These are phyloP conservation scores for Ogataea hybrid DNA, from an alignment of 1,139 yeast species.

Conservation along the genomic window DNA sequence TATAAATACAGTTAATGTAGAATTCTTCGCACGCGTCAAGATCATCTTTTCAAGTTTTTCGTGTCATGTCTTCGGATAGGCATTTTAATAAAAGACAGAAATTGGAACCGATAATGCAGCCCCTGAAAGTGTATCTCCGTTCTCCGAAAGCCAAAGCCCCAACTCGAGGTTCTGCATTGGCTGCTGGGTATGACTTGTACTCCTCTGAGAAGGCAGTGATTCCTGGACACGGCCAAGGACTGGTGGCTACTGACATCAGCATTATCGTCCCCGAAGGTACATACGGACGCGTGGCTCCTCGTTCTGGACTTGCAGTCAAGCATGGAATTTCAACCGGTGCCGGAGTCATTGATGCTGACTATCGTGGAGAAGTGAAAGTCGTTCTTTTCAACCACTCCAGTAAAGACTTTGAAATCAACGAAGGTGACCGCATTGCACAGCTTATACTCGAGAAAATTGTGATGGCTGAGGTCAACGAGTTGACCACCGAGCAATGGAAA, in stretches of 20 bases:
- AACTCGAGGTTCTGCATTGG: conserved; percentile 83
- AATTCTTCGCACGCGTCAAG: neutral
- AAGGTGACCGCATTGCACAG: conserved; percentile 76
- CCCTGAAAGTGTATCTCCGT: conserved; percentile 69
- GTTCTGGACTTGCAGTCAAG: conserved; percentile 94
- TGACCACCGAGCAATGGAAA: conserved; percentile 49
- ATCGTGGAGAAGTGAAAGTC: conserved; percentile 91
- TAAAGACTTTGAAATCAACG: conserved; percentile 43
- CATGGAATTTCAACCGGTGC: conserved; percentile 97
- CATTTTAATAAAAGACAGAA: conserved; percentile 16
- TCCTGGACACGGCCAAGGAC: conserved; percentile 83
- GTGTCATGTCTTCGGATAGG: conserved; percentile 16
- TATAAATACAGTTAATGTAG: too few relatives aligned
- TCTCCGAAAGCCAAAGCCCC: conserved; percentile 80
- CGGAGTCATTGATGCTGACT: conserved; percentile 96
- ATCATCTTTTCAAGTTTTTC: conserved; percentile 1
- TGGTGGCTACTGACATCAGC: conserved; percentile 82
- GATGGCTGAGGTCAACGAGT: conserved; percentile 58
- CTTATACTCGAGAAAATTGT: conserved; percentile 82
- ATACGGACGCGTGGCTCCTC: conserved; percentile 95
- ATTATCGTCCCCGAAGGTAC: conserved; percentile 90
- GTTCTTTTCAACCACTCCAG: conserved; percentile 76
- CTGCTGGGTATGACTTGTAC: conserved; percentile 95
- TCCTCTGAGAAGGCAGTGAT: conserved; percentile 65
- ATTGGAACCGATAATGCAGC: conserved; percentile 15